Base-by-base conservation (phyloP, 371 early-diverging fungal genomes). In the Mucor irregularis region DNA sequence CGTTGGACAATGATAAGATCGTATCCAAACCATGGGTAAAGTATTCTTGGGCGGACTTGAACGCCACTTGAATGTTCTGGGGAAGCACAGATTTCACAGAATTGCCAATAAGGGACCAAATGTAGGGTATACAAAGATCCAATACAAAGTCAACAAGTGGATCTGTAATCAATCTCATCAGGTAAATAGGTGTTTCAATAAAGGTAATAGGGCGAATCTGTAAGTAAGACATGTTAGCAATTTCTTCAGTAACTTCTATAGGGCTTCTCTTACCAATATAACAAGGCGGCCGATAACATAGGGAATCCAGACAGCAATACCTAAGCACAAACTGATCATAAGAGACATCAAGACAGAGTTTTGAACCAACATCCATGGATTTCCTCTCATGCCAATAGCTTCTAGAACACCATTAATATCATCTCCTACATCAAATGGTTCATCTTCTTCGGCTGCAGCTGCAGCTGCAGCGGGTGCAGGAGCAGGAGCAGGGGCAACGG, bases 331-430 rank as follows among this genome's bases (percentile, higher is more conserved):
- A 19, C 81, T 67, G 40, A 93, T 83, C 58, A 93, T 68, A 3
- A 90, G 60, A 4, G 87, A 59, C 56, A 91, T 90, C 38, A 93
- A 73, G 2, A 85, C 74, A 24, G 88, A 85, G 63, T 92, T 91
- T 58, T 93, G 91, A 14, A 87, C 56, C 0, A 92, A 63, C 52
- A 82, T 73, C 66, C 82, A 75, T 13, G 88, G 56, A 4, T 93
- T 89, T 0, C 95, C 96, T n/a, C 87, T 77, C 68, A 95, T 80
- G 13, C 96, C 96, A 47, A 95, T 78, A 8, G 92, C 86, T 51
- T 92, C 94, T 22, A 95, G 65, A 31, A 93, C 81, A 7, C 88
- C 90, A 29, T 90, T 90, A 10, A 87, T 71, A 35, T 88, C 91
- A 26, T 87, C 91, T 24, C 71, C 77, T 25, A 68, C 54, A 39